Base-by-base conservation (phyloP, 2,329 filamentous ascomycete genomes). In the Neonectria hederae region DNA sequence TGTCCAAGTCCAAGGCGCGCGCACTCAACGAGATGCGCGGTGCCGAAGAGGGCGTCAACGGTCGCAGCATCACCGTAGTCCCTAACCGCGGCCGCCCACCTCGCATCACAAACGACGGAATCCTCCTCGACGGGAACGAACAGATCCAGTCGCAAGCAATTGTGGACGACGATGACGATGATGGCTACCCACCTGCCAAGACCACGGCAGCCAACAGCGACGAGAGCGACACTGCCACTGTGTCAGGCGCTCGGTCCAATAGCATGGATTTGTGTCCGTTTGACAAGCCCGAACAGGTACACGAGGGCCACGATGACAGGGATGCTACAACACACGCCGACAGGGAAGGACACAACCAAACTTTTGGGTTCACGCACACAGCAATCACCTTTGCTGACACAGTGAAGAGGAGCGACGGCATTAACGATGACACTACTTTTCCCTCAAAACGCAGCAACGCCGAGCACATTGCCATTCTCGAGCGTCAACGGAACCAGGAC, bases 401-500 rank as follows among this genome's bases (percentile, higher is more conserved):
- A 38, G 85, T 92, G 22, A 87, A 85, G 66, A 82, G 84, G 63
- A 87, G 86, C 63, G 86, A 90, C 65, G 83, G 85, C 8, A 70
- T 87, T 32, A 81, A 83, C 48, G 80, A 88, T 13, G 82, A 83
- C 10, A 76, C 79, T n/a, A 81, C 84, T 57, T 69, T 83, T 22
- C 80, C 80, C 54, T 81, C 90, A 10, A 86, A 87, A 0, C 71
- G 74, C 38, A 83, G 85, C 35, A 84, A 91, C 48, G 91, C 93
- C 59, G 91, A 94, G 65, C 93, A 97, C 74, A 97, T 97, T 73
- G 92, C 92, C 6, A 96, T 98, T 72, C 78, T 97, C 14, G 89
- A 97, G 76, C 90, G 91, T 32, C 95, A 97, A 76, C 88, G 94
- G 40, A 90, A 92, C 60, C 88, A 89, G 66, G 90, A 92, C 60